Evolutionary conservation across 805 yeast genomes (phyloP).

Genomic region (Metschnikowia vanudenii): DNA sequence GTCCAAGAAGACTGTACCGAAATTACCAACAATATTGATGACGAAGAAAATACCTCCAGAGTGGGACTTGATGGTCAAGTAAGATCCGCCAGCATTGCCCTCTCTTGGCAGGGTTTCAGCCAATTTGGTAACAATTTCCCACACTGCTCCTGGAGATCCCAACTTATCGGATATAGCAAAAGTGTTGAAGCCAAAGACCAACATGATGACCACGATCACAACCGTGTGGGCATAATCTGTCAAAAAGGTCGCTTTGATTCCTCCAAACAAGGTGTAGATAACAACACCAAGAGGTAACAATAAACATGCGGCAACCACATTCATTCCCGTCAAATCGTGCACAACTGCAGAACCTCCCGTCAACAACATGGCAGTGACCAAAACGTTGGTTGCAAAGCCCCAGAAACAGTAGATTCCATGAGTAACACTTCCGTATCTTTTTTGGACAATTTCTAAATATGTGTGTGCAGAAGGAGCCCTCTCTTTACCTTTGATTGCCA

Average conservation of each 20-base stretch:
- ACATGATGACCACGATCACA: slow-evolving; percentile 69
- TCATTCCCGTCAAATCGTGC: slow-evolving; percentile 76
- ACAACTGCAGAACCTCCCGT: slow-evolving; percentile 90
- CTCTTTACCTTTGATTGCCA: slow-evolving; percentile 86
- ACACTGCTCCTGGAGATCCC: slow-evolving; percentile 82
- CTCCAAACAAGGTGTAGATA: slow-evolving; percentile 43
- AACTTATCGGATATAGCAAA: slow-evolving; percentile 66
- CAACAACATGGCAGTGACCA: slow-evolving; percentile 89
- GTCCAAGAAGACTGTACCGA: slow-evolving; percentile 84
- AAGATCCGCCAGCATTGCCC: slow-evolving; percentile 85
- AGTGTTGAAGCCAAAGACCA: slow-evolving; percentile 78
- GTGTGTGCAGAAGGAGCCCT: slow-evolving; percentile 93
- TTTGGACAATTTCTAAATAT: slow-evolving; percentile 77
- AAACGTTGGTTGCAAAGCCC: slow-evolving; percentile 82
- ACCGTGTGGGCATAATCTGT: slow-evolving; percentile 46
- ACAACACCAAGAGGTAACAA: slow-evolving; percentile 78
- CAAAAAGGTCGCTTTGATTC: slow-evolving; percentile 46
- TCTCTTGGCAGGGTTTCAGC: slow-evolving; percentile 62
- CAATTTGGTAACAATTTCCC: slow-evolving; percentile 64
- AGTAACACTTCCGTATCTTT: slow-evolving; percentile 74
- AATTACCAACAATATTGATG: slow-evolving; percentile 82
- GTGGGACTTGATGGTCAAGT: slow-evolving; percentile 81
- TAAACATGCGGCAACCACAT: slow-evolving; percentile 78
- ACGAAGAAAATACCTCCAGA: slow-evolving; percentile 89
- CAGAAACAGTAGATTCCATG: slow-evolving; percentile 72